phyloP scores from a whole-genome alignment of 257 asterid species.

The Fraxinus anomala region DNA sequence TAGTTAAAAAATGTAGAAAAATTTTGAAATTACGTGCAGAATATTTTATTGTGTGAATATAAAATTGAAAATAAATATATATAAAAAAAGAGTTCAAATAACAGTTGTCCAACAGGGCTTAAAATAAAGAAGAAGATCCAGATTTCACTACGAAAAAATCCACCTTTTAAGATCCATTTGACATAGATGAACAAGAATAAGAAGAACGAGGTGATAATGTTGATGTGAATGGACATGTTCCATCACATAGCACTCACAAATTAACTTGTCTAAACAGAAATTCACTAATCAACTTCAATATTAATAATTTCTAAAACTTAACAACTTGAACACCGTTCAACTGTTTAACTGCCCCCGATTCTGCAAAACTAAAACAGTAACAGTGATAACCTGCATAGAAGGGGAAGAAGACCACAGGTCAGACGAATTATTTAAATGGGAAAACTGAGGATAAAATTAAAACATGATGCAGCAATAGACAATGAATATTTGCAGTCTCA shows the following conservation, averaged over 20 bases:
- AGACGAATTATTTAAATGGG: background rate
- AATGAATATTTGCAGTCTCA: background rate
- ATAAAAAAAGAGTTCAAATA: no score
- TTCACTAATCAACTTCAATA: no score
- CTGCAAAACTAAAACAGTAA: constrained; percentile 9
- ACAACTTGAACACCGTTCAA: constrained; percentile 2
- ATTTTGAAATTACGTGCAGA: no score
- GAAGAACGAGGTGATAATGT: background rate
- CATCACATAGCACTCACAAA: constrained; percentile 11
- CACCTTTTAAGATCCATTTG: background rate
- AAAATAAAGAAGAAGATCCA: background rate
- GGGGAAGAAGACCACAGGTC: background rate
- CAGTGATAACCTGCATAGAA: background rate
- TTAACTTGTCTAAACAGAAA: background rate
- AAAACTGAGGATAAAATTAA: background rate
- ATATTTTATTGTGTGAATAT: no score
- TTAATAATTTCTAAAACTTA: no score
- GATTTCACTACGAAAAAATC: background rate
- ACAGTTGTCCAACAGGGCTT: background rate
- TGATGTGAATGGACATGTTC: background rate
- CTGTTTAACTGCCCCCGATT: constrained; percentile 9
- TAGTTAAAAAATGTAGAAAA: no score
- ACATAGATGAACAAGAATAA: background rate
- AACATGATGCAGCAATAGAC: background rate
- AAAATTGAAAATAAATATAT: no score